Percentiles rank a stretch among this genome's conserved stretches.
Evolutionary conservation across 2,329 filamentous ascomycete species (phyloP).

Genomic region (Pseudocercospora macadamiae): DNA sequence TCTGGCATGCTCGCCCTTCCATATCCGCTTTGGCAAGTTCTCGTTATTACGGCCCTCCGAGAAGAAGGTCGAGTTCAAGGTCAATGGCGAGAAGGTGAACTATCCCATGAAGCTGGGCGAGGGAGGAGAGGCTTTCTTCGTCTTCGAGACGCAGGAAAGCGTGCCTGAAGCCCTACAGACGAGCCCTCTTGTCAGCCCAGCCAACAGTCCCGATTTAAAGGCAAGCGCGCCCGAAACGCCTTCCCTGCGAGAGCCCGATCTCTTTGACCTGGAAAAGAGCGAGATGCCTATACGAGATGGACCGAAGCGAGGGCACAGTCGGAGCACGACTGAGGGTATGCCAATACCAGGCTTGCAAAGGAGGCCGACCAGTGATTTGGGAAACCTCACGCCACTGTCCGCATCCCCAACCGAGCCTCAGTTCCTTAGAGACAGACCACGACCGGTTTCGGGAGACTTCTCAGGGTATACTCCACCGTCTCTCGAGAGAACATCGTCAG

Average conservation of each 20-base stretch:
- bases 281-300: conserved; percentile 10
- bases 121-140: conserved; percentile 96
- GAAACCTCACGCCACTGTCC: conserved; percentile 40
- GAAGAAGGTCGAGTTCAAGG: conserved; percentile 97
- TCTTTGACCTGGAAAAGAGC: conserved; percentile 63
- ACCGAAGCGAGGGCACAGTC: conserved; percentile 25
- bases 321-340: conserved; percentile 35
- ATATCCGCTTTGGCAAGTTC: conserved; percentile 98
- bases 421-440: conserved; percentile 12
- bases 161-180: conserved; percentile 95
- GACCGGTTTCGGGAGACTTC: conserved; percentile 29
- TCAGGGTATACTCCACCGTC: conserved; percentile 20
- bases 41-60: conserved; percentile 91
- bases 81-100: conserved; percentile 88
- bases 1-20: conserved; percentile 92
- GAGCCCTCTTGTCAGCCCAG: conserved; percentile 87
- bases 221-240: conserved; percentile 47
- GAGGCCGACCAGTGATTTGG: conserved; percentile 52
- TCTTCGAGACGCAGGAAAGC: conserved; percentile 90
- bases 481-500: conserved; percentile 56
- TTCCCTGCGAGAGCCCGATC: conserved; percentile 69
- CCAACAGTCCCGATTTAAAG: conserved; percentile 74
- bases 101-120: conserved; percentile 99
- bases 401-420: conserved; percentile 16
- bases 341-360: conserved; percentile 14